Evolutionary conservation across 305 asterid species (phyloP), one percentile per base, ranked within the genome.

Genomic region (Fraxinus albicans): DNA sequence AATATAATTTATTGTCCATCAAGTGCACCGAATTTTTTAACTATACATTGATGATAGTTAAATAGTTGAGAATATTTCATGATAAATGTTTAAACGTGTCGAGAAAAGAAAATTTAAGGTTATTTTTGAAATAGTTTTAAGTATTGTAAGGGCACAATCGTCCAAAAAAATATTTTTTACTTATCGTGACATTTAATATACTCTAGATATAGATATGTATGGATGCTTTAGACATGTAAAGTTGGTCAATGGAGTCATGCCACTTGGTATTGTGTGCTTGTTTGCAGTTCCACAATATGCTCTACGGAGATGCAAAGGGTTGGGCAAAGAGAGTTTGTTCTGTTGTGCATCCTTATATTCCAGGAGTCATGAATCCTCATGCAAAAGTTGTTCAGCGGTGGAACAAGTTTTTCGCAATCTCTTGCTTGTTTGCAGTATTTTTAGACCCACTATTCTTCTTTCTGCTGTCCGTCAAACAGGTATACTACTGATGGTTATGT

Each of bases 371-470:
- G 94, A 92, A 92, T 88, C 97, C 97, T 85, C 97, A 93, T 74
- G 76, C 90, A 1, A 86, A 85, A 85, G 77, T 75, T 78, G 91
- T 94, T 82, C 98, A 94, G 86, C 86, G 84, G 86, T 93, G 97
- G 98, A 93, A 91, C 91, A 82, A 90, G 87, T 94, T 93, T 89
- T 94, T 94, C 34, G 95, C 86, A 76, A 84, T 91, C 81, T 89
- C 93, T 83, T 93, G 93, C 93, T 87, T 92, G 79, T 82, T 90
- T 86, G 97, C 97, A 23, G 88, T 91, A 81, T 92, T 92, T 84
- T 80, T 94, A 63, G 98, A 94, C 89, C 98, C 97, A 0, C 35
- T 94, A 80, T 94, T 94, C 97, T 92, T 94, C 85, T 92, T 94
- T 85, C 87, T 90, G 79, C 86, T 93, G 73, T 82, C 63, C 69